Evolutionary conservation across 345 rosid genomes (phyloP).

Genomic region (Aurinia saxatilis): DNA sequence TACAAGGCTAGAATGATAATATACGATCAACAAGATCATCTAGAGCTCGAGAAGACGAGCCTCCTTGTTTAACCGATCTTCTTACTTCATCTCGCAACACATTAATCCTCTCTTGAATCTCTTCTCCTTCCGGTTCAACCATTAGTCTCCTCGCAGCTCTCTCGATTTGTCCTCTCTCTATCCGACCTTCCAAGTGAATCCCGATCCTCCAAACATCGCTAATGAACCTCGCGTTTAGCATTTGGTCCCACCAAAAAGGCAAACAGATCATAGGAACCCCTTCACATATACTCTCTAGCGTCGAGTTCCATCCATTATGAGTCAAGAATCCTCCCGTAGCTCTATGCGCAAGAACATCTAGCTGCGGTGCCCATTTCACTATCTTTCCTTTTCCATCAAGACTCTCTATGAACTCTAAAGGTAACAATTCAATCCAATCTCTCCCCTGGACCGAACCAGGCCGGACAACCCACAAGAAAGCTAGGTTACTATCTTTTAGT

Average conservation of each 20-base stretch:
- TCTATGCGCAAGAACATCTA: slow-evolving; percentile 38
- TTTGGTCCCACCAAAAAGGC: slow-evolving; percentile 59
- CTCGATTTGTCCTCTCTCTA: slow-evolving; percentile 42
- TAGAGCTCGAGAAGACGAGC: slow-evolving; percentile 7
- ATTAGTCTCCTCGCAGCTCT: slow-evolving; percentile 48
- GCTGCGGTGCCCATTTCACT: slow-evolving; percentile 41
- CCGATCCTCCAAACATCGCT: slow-evolving; percentile 59
- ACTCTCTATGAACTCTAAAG: slow-evolving; percentile 24
- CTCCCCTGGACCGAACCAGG: slow-evolving; percentile 15
- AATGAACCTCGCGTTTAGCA: slow-evolving; percentile 46
- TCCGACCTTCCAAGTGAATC: slow-evolving; percentile 60
- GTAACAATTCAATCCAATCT: slow-evolving; percentile 7
- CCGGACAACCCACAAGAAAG: slow-evolving; percentile 50
- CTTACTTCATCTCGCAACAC: slow-evolving; percentile 11
- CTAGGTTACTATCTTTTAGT: slow-evolving; percentile 25
- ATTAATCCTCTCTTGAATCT: slow-evolving; percentile 7
- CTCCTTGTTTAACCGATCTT: slow-evolving; percentile 21
- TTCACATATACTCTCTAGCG: slow-evolving; percentile 48
- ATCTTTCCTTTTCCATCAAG: slow-evolving; percentile 32
- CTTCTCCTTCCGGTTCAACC: slow-evolving; percentile 45
- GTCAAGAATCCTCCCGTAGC: slow-evolving; percentile 60
- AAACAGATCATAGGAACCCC: slow-evolving; percentile 77
- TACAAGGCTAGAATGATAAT: not conserved
- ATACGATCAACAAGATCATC: slow-evolving; percentile 13
- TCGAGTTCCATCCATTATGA: slow-evolving; percentile 79